Percentiles rank a stretch among this genome's conserved stretches.
Conservation (phyloP, 1,284 basidiomycete species). For the Earliella scabrosa region DNA sequence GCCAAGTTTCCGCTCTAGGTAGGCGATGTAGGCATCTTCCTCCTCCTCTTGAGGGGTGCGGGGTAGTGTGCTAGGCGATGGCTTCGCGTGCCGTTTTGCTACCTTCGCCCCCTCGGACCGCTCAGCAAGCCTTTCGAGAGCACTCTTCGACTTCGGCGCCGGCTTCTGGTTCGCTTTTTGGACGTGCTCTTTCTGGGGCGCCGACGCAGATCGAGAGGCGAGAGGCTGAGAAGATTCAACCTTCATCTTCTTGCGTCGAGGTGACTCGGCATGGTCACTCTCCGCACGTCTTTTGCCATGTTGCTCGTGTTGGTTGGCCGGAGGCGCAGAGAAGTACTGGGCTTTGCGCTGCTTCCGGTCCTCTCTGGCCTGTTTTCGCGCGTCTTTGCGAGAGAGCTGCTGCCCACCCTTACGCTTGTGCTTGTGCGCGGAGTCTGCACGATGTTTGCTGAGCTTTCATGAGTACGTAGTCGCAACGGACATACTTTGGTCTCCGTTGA, state of each 20-base stretch:
- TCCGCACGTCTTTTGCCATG: conserved; percentile 37
- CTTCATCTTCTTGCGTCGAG: conserved; percentile 50
- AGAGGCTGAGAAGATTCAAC: conserved; percentile 11
- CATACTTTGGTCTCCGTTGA: conserved; percentile 24
- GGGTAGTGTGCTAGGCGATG: conserved; percentile 6
- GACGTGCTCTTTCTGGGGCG: background rate
- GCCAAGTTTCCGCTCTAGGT: conserved; percentile 36
- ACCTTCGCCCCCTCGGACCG: conserved; percentile 20
- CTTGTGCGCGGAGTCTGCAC: conserved; percentile 15
- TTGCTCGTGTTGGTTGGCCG: conserved; percentile 26
- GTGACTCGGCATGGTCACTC: conserved; percentile 45
- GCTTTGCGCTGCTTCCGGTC: conserved; percentile 65
- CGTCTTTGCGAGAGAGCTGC: conserved; percentile 59
- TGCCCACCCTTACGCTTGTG: conserved; percentile 25
- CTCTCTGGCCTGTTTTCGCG: conserved; percentile 62
- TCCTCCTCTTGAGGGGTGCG: conserved; percentile 30
- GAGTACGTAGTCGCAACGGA: background rate
- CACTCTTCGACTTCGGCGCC: conserved; percentile 21
- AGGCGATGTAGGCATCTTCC: conserved; percentile 37
- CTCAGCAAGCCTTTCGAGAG: conserved; percentile 40
- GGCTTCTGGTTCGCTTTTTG: background rate
- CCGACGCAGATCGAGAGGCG: background rate
- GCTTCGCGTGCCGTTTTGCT: conserved; percentile 5
- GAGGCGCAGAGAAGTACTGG: conserved; percentile 47
- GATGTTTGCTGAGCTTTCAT: background rate